Base-by-base conservation (phyloP, 805 yeast species). In the Dipodascus geniculatus region DNA sequence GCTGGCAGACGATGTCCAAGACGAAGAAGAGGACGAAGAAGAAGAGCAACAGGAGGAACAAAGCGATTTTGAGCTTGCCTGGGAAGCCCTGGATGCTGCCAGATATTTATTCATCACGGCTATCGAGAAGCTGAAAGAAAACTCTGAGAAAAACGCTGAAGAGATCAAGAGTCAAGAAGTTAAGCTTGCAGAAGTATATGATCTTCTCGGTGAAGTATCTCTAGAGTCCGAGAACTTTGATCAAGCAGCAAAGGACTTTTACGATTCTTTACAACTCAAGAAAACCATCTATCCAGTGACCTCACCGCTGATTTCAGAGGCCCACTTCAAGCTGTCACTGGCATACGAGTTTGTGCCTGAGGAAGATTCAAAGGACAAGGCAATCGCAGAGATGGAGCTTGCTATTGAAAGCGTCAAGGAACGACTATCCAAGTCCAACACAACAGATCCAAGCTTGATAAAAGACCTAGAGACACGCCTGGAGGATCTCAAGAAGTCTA, bases 161-260 rank as follows among this genome's bases (percentile, higher is more conserved):
- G 49, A 47, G n/a, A 22, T 42, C 68, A 66, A 24, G 62, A 69
- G 54, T 24, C 57, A 74, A 23, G 69, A 74, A 54, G 71, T 74
- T 60, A 85, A 80, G 58, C 70, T 89, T 22, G 81, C 90, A 0
- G 90, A 87, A 54, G 78, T 83, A 1, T 85, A 82, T 64, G 90
- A 85, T 62, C 68, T 90, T 9, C 72, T 89, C 17, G 98, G 98
- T 31, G 97, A 91, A 64, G 85, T 90, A 8, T 83, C 96, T 0
- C 72, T 90, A 48, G 99, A 91, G 64, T 79, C 93, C 1, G 97
- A 91, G 61, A 87, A 87, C 67, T 89, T 89, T 66, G 69, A 73
- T 16, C 95, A 87, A 66, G 87, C 96, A 0, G 77, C 83, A 0
- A 70, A 71, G 19, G 96, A 90, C 65, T 79, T 88, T 54, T 70